Evolutionary conservation across 345 rosid species (phyloP), one percentile per base, ranked within the genome.

Genomic region (Dipteronia sinensis): DNA sequence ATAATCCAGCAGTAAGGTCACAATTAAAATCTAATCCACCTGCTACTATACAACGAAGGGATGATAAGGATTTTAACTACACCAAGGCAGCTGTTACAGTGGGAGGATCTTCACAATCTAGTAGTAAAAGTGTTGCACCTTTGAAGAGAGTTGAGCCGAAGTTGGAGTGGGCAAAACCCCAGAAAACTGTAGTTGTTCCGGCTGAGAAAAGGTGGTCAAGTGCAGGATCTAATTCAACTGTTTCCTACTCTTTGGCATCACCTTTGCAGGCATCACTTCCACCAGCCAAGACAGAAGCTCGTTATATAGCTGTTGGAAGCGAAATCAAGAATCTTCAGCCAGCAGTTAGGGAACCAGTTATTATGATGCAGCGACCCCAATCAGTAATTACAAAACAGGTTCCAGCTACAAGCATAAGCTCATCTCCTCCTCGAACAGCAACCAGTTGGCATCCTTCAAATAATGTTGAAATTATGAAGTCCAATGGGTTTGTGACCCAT

Each of bases 331-430:
- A 64, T 71, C 80, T 77, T 76, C 93, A 88, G 75, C 79, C 83
- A 73, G 77, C 82, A 63, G 85, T 87, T 59, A 84, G 88, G 84
- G 94, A 94, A 75, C 88, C 97, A 10, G 83, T 89, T 7, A 75
- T 83, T 23, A 80, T 92, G 91, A 90, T 91, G 89, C 98, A 90
- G 84, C 85, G 91, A 63, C 84, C 89, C 73, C 94, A 92, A 81
- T 85, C 92, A 68, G 61, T 85, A 70, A 91, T 79, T 79, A 62
- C 78, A 49, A 90, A 85, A 72, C 91, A 82, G 72, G 74, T 84
- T 76, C 88, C 92, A 40, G 80, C 81, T 40, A 75, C 87, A 46
- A 85, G 82, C 76, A 82, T 84, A 76, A 89, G 86, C 74, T 67
- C 83, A 59, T 82, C 94, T 55, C 87, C 89, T 83, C 83, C 91